A percentile compares a stretch with the other conserved stretches of the same genome.
Evolutionary conservation across 106 monocot genomes (phyloP).

Genomic region (Hemerocallis citrina): DNA sequence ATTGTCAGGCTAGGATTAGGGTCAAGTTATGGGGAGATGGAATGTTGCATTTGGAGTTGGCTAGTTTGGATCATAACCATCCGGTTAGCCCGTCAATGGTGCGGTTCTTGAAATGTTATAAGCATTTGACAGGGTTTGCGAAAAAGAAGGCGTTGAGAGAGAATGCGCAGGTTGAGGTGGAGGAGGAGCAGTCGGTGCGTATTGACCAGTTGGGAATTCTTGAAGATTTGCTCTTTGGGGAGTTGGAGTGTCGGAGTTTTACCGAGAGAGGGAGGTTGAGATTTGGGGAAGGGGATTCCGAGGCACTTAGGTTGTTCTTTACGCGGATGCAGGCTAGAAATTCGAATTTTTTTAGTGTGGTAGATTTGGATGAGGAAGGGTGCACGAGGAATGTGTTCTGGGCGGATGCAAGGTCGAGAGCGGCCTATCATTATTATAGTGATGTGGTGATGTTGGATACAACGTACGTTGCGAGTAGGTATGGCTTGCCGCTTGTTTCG

Average conservation of each 20-base stretch:
- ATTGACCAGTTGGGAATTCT: conserved; percentile 22
- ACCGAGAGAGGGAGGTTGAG: conserved; percentile 18
- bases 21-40: conserved; percentile 68
- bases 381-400: conserved; percentile 26
- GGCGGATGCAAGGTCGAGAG: conserved; percentile 27
- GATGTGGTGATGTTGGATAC: conserved; percentile 32
- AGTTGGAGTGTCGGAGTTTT: conserved; percentile 27
- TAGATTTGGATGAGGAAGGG: conserved; percentile 31
- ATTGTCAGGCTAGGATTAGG: conserved; percentile 45
- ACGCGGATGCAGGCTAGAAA: conserved; percentile 20
- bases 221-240: conserved; percentile 36
- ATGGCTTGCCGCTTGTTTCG: conserved; percentile 27
- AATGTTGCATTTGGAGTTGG: conserved; percentile 46
- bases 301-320: conserved; percentile 21
- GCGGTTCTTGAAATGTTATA: conserved; percentile 34
- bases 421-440: conserved; percentile 16
- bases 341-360: conserved; percentile 23
- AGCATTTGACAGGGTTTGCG: conserved; percentile 27
- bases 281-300: conserved; percentile 14
- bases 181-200: background rate
- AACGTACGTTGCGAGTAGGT: conserved; percentile 14
- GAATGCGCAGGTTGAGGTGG: background rate
- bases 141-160: conserved; percentile 12
- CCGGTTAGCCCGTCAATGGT: conserved; percentile 57
- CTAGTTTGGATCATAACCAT: conserved; percentile 62